Evolutionary conservation across 1,139 yeast species (phyloP), one percentile per base, ranked within the genome.

Genomic region (Pichia sp.): DNA sequence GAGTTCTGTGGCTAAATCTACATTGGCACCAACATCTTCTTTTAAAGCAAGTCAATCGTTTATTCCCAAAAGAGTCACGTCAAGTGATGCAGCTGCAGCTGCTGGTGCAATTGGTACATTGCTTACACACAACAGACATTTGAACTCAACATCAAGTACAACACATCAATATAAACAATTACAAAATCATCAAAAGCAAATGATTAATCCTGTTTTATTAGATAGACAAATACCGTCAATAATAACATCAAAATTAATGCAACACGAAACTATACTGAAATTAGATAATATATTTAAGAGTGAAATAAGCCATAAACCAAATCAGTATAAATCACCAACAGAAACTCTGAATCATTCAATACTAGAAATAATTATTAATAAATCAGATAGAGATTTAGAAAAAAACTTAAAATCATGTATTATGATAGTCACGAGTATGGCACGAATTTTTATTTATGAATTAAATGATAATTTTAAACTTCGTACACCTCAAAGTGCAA

Each of bases 311-410:
- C 63, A 65, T 50, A 65, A 63, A 44, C 55, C 63, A 2, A 65
- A 56, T 56, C 67, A 53, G 54, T 60, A 56, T 49, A 52, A 51
- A 42, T 51, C 55, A 41, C 50, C 55, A 47, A 67, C 63, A 8
- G 56, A 60, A 30, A 63, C 69, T 10, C 55, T 73, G 27, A 71
- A 70, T 51, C 76, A 73, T 57, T 56, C 66, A 1, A 58, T 67
- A 1, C 63, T 73, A 45, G 70, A 72, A 54, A 61, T 65, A 43
- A 73, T 77, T 52, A 81, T 80, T 44, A 67, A 64, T 2, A 70
- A 65, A 46, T 72, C 74, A 60, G 72, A 67, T 53, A 55, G 65
- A 29, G 65, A 59, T 2, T 68, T 81, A 49, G 67, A 67, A 22
- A 61, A 68, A 43, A 65, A 70, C 48, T 60, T 74, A 44, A 68